Evolutionary conservation across 2,329 filamentous ascomycete species (phyloP).

Genomic region (Paracoccidioides brasiliensis): DNA sequence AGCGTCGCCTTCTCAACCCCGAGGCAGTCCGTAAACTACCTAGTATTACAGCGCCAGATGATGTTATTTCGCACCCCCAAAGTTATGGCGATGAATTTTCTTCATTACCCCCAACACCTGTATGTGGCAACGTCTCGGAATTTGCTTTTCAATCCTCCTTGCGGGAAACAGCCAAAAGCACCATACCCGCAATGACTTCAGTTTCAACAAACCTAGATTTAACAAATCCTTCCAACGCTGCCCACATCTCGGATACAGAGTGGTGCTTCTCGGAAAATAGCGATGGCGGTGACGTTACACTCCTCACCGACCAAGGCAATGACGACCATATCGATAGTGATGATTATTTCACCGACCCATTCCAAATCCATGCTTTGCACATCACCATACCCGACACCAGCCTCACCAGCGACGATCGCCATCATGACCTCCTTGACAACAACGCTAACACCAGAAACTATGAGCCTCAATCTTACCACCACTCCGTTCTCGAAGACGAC

Average conservation of each 20-base stretch:
- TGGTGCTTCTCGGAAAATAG: background rate
- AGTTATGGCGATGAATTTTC: too few species aligned
- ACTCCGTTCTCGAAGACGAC: background rate
- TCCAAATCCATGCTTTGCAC: background rate
- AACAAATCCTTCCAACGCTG: background rate
- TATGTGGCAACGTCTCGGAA: background rate
- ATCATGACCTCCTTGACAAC: background rate
- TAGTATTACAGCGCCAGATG: background rate
- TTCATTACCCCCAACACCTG: background rate
- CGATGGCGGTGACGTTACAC: background rate
- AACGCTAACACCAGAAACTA: background rate
- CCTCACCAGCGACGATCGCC: background rate
- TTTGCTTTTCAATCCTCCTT: too few species aligned
- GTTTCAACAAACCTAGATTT: background rate
- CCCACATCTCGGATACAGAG: constrained; percentile 1
- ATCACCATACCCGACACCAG: background rate
- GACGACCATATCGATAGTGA: background rate
- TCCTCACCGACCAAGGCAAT: background rate
- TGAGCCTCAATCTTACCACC: background rate
- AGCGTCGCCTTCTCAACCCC: constrained; percentile 15
- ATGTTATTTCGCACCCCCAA: too few species aligned
- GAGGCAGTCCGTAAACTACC: constrained; percentile 6
- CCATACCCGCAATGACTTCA: background rate
- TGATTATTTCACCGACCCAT: background rate
- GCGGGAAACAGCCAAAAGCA: background rate